Base-by-base conservation (phyloP, 352 stramenopile species). In the Globisporangium paddicum region DNA sequence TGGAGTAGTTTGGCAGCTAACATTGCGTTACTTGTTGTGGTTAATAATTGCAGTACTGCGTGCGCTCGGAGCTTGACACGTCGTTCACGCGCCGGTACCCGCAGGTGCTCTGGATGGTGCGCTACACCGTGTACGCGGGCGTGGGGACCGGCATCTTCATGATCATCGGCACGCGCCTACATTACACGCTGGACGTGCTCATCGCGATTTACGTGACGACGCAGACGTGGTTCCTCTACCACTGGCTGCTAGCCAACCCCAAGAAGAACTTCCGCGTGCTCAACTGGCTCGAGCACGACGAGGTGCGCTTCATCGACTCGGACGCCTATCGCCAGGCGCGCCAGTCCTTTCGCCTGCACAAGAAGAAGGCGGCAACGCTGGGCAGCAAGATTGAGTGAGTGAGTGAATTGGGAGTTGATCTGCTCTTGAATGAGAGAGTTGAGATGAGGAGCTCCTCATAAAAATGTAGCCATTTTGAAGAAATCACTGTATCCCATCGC, bases 171-270 rank as follows among this genome's bases (percentile, higher is more conserved):
- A 93, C 83, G 35, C 79, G 83, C 21, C 64, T 93, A 58, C 83
- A 93, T 63, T 93, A 93, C 66, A 91, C 83, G 34, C 73, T 93
- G 3, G 83, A 93, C 58, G 83, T 93, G 34, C 77, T 93, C 26
- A 90, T 93, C 58, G 83, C 83, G 19, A 75, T 90, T 45, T 93
- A 93, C 73, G 85, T 93, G 54, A 88, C 83, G 38, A 73, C 71
- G 13, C 81, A 90, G 68, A 77, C 87, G 13, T 93, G 83, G 83
- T 79, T 82, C 62, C 90, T 79, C 11, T 93, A 93, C 59, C 83
- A 93, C 66, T 93, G 82, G 82, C 68, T 93, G 25, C 76, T 70
- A 26, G 68, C 71, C 14, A 66, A 93, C 65, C 78, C 82, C 9
- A 64, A 73, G 32, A 68, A 68, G 26, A 82, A 71, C 48, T 84